Base-by-base conservation (phyloP, 2,329 filamentous ascomycete species). In the Aphanoascus verrucosus region DNA sequence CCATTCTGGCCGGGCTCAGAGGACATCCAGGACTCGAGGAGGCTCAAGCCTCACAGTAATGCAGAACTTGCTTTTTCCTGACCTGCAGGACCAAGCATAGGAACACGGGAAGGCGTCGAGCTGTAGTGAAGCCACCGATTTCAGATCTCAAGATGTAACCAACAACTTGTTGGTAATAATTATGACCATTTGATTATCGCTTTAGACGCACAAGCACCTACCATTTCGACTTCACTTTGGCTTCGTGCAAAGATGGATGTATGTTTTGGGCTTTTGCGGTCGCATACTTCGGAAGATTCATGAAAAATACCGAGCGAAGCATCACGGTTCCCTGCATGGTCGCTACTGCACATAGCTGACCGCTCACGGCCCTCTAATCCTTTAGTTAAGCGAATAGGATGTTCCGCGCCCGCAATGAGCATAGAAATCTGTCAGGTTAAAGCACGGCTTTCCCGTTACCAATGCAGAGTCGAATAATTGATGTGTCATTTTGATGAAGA, bases 51-150 rank as follows among this genome's bases (percentile, higher is more conserved):
- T 38, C 31, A 50, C 37, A 50, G 7, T 28, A 28, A 34, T 50
- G 20, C 28, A 43, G 2, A 43, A 5, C 40, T 50, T 50, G 37
- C 48, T 50, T 42, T 42, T 50, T 49, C n/a, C n/a, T 43, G 38
- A 20, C 38, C 48, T 42, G 40, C 37, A 42, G 48, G n/a, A 42
- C 48, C 23, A 41, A 49, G 19, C 47, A 32, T 14, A 1, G 40
- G 15, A 43, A 42, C 37, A 50, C 48, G 37, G 38, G 47, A 49
- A 49, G 38, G 23, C 23, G 15, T 11, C 37, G 1, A 9, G 48
- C 2, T 32, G 19, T 20, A 14, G 11, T n/a, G 38, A 42, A 32
- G 35, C 15, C n/a, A 42, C 20, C 38, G 35, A 15, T 19, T 17
- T 19, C 8, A 34, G 28, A 50, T 48, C 8, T 37, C 17, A 37